Conservation (phyloP, 345 rosid species). For the Hibiscus trionum region DNA sequence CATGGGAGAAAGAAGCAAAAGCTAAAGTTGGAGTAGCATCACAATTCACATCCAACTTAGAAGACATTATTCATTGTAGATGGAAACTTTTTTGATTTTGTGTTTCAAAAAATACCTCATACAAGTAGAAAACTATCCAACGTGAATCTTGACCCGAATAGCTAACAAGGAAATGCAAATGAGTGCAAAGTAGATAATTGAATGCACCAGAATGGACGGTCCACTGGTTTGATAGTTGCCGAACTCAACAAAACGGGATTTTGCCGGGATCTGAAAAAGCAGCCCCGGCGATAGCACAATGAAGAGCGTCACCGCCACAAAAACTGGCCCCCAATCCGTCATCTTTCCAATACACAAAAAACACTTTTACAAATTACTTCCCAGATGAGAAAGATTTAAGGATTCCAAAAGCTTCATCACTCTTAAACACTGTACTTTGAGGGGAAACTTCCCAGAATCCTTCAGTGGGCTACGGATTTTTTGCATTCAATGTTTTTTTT, state of each 20-base stretch:
- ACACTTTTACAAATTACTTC: background rate
- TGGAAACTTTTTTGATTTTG: no score
- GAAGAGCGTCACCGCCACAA: conserved; percentile 76
- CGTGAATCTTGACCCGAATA: conserved; percentile 56
- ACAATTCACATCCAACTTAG: no score
- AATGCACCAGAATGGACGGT: conserved; percentile 64
- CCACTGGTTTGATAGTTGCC: conserved; percentile 88
- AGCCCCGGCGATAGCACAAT: conserved; percentile 75
- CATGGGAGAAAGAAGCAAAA: no score
- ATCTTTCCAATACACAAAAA: conserved; percentile 19
- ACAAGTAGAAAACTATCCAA: conserved; percentile 23
- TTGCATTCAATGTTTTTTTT: background rate
- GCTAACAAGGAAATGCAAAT: conserved; percentile 79
- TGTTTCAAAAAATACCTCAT: no score
- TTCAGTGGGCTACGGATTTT: background rate
- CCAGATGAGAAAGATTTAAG: background rate
- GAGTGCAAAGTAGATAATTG: conserved; percentile 61
- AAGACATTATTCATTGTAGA: no score
- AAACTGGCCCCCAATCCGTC: conserved; percentile 93
- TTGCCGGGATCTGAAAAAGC: conserved; percentile 73
- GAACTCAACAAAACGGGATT: conserved; percentile 47
- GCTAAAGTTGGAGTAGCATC: no score
- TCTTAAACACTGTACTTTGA: background rate
- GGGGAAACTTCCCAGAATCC: conserved; percentile 5
- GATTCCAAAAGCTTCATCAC: background rate